Evolutionary conservation across 2,329 filamentous ascomycete species (phyloP), one percentile per base, ranked within the genome.

Genomic region (Camillea tinctor): DNA sequence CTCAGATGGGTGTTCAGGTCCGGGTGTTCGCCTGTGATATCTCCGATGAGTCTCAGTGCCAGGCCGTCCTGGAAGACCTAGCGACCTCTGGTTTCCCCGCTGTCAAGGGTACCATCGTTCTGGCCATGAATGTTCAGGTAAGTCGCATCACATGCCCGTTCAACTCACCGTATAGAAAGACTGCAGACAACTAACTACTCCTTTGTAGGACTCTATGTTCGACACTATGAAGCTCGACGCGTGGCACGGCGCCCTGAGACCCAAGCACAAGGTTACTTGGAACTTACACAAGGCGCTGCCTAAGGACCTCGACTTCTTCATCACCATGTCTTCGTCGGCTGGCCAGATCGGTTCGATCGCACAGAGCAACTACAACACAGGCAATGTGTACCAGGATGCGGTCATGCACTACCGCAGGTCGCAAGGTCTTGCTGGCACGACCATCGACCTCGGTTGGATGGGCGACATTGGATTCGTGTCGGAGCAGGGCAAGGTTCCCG

Each of bases 301-400:
- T n/a, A 66, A 64, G 52, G 64, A 72, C 26, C 67, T 72, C 24
- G 70, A 72, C 61, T 72, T 72, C 65, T 72, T 71, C 55, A 63
- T 72, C 49, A 64, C 64, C 8, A 60, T 72, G 26, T 72, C 69
- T 2, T 71, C 69, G 4, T 60, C 66, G 5, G 67, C 69, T 8
- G 70, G 70, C 1, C 67, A 70, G 55, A 69, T 72, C 24, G 70
- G 69, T 13, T 72, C 70, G 19, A 68, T 70, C 44, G 70, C 69
- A n/a, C 69, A 72, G 61, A 68, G 67, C 44, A 70, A 71, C 40
- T 72, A 72, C 63, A 71, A 72, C 56, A 63, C 69, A 23, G 70
- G 70, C 24, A 71, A 71, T 55, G 69, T 68, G 15, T 72, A 70
- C 62, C 68, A 72, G 55, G 68, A 71, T 20, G 66, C 67, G 22